Evolutionary conservation across 108 stramenopile genomes (phyloP).

Genomic region (Discostella pseudostelligera): DNA sequence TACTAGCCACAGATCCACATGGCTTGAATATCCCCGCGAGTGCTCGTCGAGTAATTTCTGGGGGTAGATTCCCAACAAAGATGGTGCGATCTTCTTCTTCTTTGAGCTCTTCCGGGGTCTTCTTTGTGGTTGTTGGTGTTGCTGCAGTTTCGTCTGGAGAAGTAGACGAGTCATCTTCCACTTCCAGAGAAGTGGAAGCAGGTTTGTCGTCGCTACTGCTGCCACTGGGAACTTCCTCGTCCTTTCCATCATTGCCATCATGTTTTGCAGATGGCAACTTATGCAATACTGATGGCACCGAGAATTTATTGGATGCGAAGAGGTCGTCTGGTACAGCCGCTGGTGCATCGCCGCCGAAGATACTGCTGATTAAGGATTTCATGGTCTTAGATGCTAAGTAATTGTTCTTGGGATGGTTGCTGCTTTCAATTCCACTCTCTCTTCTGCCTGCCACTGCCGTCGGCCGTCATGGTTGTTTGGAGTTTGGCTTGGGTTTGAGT

Average conservation of each 20-base stretch:
- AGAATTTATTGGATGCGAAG: not conserved
- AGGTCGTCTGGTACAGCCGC: conserved; percentile 1
- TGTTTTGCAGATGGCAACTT: not conserved
- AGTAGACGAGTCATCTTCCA: not conserved
- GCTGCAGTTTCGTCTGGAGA: not conserved
- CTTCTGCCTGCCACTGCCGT: too few relatives aligned
- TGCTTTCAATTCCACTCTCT: too few relatives aligned
- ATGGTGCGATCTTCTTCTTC: conserved; percentile 65
- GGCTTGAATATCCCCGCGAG: conserved; percentile 59
- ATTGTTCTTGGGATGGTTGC: too few relatives aligned
- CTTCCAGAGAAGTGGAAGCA: too few relatives aligned
- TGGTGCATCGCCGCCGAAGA: not conserved
- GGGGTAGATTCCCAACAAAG: conserved; percentile 82
- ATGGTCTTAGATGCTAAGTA: too few relatives aligned
- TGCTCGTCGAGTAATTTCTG: conserved; percentile 55
- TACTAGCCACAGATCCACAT: conserved; percentile 56
- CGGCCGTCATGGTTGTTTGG: not conserved
- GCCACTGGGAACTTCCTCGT: not conserved
- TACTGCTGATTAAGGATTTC: not conserved
- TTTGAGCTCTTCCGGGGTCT: not conserved
- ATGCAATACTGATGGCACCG: not conserved
- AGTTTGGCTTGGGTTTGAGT: not conserved
- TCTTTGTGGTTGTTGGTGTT: not conserved
- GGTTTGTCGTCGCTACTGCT: too few relatives aligned
- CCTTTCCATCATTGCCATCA: not conserved